Evolutionary conservation across 768 basidiomycete genomes (phyloP).

Genomic region (Tylopilus intermedius): DNA sequence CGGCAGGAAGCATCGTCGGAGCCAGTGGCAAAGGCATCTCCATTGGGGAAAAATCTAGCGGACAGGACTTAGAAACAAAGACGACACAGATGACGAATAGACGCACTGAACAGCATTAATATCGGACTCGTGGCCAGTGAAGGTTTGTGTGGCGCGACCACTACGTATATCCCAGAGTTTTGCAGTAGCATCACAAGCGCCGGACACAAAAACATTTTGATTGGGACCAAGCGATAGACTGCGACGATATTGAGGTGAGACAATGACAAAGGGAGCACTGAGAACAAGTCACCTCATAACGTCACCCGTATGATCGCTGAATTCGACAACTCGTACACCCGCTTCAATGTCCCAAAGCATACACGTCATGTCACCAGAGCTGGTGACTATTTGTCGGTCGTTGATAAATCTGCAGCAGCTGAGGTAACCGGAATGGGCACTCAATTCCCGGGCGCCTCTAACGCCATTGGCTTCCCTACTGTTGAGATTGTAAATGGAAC

Average conservation of each 20-base stretch:
- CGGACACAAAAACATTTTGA: slow-evolving; percentile 95
- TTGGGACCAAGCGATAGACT: slow-evolving; percentile 94
- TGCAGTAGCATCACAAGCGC: slow-evolving; percentile 96
- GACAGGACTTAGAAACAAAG: slow-evolving; percentile 6
- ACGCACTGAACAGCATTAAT: slow-evolving; percentile 98
- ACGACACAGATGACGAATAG: slow-evolving; percentile 1
- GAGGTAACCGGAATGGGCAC: slow-evolving; percentile 97
- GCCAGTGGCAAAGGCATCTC: slow-evolving; percentile 97
- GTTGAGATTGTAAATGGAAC: slow-evolving; percentile 94
- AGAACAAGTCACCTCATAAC: slow-evolving; percentile 84
- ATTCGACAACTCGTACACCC: slow-evolving; percentile 95
- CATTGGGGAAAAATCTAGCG: slow-evolving; percentile 95
- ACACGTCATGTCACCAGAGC: slow-evolving; percentile 98
- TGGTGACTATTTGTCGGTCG: slow-evolving; percentile 96
- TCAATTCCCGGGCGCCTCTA: slow-evolving; percentile 90
- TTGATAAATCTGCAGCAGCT: slow-evolving; percentile 98
- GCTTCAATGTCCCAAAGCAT: slow-evolving; percentile 99
- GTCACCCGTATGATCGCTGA: slow-evolving; percentile 98
- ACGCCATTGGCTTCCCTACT: slow-evolving; percentile 68
- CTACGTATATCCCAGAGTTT: slow-evolving; percentile 99
- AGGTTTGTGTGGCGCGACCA: slow-evolving; percentile 96
- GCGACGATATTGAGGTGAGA: slow-evolving; percentile 11
- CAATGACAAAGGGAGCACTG: slow-evolving; percentile 2
- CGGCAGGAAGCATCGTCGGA: slow-evolving; percentile 99
- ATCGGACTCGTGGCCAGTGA: slow-evolving; percentile 97